These are phyloP conservation scores for Corylus heterophylla DNA, from an alignment of 306 rosid genomes.

Conservation along the genomic window DNA sequence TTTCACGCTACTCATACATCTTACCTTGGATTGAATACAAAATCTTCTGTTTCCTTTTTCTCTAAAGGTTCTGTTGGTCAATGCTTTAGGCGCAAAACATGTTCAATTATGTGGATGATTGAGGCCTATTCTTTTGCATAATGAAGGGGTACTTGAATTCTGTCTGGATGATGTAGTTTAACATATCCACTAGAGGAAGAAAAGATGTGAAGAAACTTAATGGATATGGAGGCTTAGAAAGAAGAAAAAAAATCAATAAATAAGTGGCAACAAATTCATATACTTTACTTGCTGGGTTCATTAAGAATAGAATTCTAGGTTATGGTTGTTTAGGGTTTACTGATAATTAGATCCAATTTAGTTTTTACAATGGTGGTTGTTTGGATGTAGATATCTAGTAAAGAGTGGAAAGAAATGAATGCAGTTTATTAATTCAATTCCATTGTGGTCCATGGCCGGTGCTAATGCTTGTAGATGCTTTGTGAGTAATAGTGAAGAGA, in stretches of 20 bases:
- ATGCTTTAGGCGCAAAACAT: slow-evolving; percentile 4
- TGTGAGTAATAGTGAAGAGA: background rate
- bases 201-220: background rate
- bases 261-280: background rate
- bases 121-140: background rate
- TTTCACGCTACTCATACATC: background rate
- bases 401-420: background rate
- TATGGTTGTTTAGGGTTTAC: background rate
- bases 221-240: background rate
- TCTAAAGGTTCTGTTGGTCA: background rate
- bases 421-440: background rate
- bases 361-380: background rate
- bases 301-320: background rate
- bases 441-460: background rate
- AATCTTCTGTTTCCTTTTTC: background rate
- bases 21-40: background rate
- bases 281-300: background rate
- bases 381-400: background rate
- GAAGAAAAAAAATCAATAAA: background rate
- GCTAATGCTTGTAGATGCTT: background rate
- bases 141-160: background rate
- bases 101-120: background rate
- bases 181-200: background rate
- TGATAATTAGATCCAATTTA: background rate
- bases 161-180: background rate